phyloP scores from a whole-genome alignment of 78 protist species.

The Mastigamoeba balamuthi region DNA sequence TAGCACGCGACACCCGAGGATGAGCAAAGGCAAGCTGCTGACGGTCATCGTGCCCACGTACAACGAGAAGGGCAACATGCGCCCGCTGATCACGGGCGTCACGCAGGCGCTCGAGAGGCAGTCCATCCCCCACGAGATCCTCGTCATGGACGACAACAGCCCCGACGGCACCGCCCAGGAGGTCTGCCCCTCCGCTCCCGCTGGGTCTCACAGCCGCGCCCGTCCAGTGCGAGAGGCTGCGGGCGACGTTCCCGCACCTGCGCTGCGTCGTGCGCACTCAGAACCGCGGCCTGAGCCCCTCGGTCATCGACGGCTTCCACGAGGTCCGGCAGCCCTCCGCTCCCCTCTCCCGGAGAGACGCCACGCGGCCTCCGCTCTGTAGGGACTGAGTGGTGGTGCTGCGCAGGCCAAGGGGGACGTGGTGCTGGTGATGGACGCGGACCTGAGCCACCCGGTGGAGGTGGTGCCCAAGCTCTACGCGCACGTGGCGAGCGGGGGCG shows the following conservation, averaged over 20 bases:
- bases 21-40: no score
- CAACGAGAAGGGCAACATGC: background rate
- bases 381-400: no score
- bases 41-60: background rate
- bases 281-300: background rate
- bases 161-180: background rate
- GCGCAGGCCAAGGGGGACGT: no score
- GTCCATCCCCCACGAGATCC: background rate
- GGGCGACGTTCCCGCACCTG: background rate
- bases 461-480: background rate
- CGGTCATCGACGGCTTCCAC: background rate
- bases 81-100: background rate
- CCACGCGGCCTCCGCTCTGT: no score
- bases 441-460: background rate
- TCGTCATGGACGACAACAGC: background rate
- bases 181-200: background rate
- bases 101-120: background rate
- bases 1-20: no score
- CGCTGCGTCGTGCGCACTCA: background rate
- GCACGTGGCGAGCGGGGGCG: background rate
- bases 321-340: no score
- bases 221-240: no score
- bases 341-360: no score
- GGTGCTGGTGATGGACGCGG: background rate
- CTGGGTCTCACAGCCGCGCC: background rate